Evolutionary conservation across 495 filamentous ascomycete species (phyloP), one percentile per base, ranked within the genome.

Genomic region (Parachaetomium inaequale): DNA sequence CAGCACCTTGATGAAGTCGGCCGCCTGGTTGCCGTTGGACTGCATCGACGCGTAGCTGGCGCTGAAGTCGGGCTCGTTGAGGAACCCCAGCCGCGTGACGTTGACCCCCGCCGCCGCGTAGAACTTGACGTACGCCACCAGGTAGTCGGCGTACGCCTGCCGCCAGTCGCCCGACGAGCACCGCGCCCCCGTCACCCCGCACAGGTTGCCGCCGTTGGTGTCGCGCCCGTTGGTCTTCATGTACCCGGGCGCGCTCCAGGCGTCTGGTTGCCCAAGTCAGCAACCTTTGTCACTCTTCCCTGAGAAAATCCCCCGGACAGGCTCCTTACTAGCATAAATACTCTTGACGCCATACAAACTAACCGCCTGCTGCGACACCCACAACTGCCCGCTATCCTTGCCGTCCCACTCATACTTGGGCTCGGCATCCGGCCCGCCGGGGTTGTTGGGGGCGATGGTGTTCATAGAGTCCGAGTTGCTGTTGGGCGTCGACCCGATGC

Each of bases 221-320:
- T 82, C 76, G 59, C 77, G 75, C 12, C 67, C 64, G 61, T 82
- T 82, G 38, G 79, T 80, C 71, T 84, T 84, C 82, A 84, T 83
- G 70, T 74, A 81, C 0, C 75, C 79, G 0, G 81, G 79, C 0
- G 79, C 80, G 34, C 71, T 78, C 66, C 70, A 70, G 19, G 70
- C 68, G 10, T 79, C 79, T 49, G 45, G 23, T 34, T 34, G 28
- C 17, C 1, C 7, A 7, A 36, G 1, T 12, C 3, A 32, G 26
- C 15, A n/a, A 26, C 19, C n/a, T 21, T 14, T 46, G 8, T 46
- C 25, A 34, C 32, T 34, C 23, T 8, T 26, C 23, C 11, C 11
- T 49, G n/a, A 6, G 46, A 2, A 46, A n/a, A n/a, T n/a, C n/a
- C n/a, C n/a, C n/a, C n/a, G n/a, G 12, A 17, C 23, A 11, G 10